Conservation (phyloP, 129 eudicot species). For the Tanacetum coccineum region DNA sequence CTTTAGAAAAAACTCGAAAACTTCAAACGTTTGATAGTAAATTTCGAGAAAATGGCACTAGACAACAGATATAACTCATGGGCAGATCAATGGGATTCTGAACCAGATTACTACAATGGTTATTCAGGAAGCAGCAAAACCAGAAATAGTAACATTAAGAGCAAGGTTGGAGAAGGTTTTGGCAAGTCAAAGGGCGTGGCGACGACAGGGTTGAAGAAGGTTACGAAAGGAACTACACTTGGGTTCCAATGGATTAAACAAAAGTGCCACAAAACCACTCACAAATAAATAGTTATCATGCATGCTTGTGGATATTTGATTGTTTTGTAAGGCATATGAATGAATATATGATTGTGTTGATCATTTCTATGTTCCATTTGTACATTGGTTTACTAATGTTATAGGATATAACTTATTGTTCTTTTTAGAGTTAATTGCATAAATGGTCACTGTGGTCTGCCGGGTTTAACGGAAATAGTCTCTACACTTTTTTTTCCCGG, state of each 20-base stretch:
- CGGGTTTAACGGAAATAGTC: too few species aligned
- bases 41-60: slow-evolving; percentile 5
- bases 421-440: too few species aligned
- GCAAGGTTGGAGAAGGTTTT: slow-evolving; percentile 28
- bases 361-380: too few species aligned
- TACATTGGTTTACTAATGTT: too few species aligned
- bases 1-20: not conserved
- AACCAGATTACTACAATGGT: slow-evolving; percentile 24
- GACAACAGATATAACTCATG: slow-evolving; percentile 29
- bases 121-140: not conserved
- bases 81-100: slow-evolving; percentile 37
- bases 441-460: too few species aligned
- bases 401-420: too few species aligned
- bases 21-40: not conserved
- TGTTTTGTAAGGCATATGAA: too few species aligned
- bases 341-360: too few species aligned
- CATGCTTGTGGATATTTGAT: too few species aligned
- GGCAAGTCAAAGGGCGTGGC: slow-evolving; percentile 23
- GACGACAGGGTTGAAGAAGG: slow-evolving; percentile 22
- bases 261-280: slow-evolving; percentile 23
- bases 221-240: slow-evolving; percentile 25
- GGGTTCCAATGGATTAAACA: slow-evolving; percentile 38
- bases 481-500: too few species aligned
- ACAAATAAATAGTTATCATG: not conserved
- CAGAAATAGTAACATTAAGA: not conserved